Conservation (phyloP, 805 yeast species). For the Saccharomycopsis fibuligera region DNA sequence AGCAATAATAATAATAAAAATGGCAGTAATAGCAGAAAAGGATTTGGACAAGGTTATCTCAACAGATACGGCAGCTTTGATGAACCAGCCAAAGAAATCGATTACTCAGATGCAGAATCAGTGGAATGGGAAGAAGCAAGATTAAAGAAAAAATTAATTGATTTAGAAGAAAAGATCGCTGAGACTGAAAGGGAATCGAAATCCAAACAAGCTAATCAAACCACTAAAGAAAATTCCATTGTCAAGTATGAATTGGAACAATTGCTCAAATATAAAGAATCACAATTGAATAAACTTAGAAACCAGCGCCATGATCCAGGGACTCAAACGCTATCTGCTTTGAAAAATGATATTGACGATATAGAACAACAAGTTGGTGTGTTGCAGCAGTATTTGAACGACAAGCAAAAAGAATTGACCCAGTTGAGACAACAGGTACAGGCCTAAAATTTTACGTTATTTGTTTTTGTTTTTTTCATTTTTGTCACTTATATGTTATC, state of each 20-base stretch:
- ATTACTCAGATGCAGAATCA: conserved; percentile 39
- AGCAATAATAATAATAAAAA: conserved; percentile 22
- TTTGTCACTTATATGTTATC: too few species aligned
- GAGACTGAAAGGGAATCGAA: conserved; percentile 48
- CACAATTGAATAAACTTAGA: conserved; percentile 39
- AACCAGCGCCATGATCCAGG: conserved; percentile 24
- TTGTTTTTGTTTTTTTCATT: too few species aligned
- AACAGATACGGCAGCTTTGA: conserved; percentile 45
- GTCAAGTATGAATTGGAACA: conserved; percentile 71
- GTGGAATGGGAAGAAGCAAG: conserved; percentile 92
- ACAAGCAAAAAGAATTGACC: conserved; percentile 55
- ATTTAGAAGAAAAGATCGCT: conserved; percentile 59
- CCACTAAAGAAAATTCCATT: conserved; percentile 26
- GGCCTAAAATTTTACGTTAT: too few species aligned
- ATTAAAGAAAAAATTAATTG: conserved; percentile 68
- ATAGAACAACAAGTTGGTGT: conserved; percentile 73
- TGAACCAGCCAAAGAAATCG: conserved; percentile 10
- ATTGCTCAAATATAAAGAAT: conserved; percentile 69
- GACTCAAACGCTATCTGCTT: conserved; percentile 6
- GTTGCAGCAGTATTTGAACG: conserved; percentile 59
- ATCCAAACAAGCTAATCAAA: conserved; percentile 28
- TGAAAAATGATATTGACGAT: conserved; percentile 46
- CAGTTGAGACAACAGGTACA: conserved; percentile 31
- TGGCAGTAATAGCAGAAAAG: conserved; percentile 25
- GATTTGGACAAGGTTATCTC: conserved; percentile 51